phyloP scores from a whole-genome alignment of 345 rosid genomes.

The Tarenaya hassleriana region DNA sequence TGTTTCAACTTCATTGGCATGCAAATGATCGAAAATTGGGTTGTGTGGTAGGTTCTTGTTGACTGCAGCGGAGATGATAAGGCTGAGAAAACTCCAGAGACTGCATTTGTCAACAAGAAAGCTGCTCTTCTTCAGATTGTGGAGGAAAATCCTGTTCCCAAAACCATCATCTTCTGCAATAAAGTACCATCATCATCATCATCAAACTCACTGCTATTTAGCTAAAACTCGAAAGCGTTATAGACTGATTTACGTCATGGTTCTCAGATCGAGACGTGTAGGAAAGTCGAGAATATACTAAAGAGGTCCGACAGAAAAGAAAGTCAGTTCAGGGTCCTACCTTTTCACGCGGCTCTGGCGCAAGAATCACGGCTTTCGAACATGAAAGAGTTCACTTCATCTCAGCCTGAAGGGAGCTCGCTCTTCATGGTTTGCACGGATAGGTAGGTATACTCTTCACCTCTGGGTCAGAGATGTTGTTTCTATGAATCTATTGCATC shows the following conservation, averaged over 20 bases:
- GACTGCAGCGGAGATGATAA: slow-evolving; percentile 84
- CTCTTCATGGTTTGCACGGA: slow-evolving; percentile 79
- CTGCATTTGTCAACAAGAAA: slow-evolving; percentile 79
- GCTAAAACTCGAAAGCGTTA: neutral
- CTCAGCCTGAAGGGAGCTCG: slow-evolving; percentile 36
- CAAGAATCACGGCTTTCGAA: slow-evolving; percentile 62
- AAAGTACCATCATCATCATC: slow-evolving; percentile 45
- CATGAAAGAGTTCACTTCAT: slow-evolving; percentile 64
- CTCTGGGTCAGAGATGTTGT: neutral
- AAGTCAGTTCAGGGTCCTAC: slow-evolving; percentile 43
- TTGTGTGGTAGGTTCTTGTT: slow-evolving; percentile 57
- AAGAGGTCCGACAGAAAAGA: slow-evolving; percentile 72
- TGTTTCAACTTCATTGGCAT: neutral
- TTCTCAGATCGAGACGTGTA: slow-evolving; percentile 85
- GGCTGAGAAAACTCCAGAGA: slow-evolving; percentile 54
- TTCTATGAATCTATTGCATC: slow-evolving; percentile 1
- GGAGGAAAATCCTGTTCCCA: slow-evolving; percentile 54
- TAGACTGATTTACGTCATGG: slow-evolving; percentile 9
- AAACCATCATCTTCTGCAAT: slow-evolving; percentile 83
- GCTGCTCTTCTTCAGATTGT: slow-evolving; percentile 63
- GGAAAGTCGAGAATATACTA: slow-evolving; percentile 84
- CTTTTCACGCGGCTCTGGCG: slow-evolving; percentile 81
- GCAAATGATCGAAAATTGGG: slow-evolving; percentile 1
- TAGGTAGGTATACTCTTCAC: slow-evolving; percentile 53
- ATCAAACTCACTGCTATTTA: neutral